phyloP scores from a whole-genome alignment of 169 alveolate genomes.

The Amoebophrya sp. region DNA sequence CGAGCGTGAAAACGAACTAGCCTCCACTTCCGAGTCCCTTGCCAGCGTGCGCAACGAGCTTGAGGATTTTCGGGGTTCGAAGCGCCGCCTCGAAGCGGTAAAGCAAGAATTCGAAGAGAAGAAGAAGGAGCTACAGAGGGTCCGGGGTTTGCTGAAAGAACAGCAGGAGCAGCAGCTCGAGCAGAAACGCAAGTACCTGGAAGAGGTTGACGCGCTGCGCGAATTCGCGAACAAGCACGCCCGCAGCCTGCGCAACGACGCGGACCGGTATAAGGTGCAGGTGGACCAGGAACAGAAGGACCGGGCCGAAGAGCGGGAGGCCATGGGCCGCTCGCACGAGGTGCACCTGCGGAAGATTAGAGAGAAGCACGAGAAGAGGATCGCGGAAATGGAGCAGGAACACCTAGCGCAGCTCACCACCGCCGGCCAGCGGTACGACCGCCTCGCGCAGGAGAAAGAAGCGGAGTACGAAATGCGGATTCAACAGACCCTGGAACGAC shows the following conservation, averaged over 20 bases:
- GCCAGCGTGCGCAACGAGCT: not conserved
- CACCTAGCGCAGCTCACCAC: not conserved
- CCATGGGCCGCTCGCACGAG: not conserved
- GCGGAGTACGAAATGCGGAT: not conserved
- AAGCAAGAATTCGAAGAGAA: not conserved
- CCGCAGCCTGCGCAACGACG: not conserved
- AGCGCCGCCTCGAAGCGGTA: not conserved
- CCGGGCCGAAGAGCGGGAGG: not conserved
- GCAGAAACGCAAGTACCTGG: not conserved
- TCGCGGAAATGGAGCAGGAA: not conserved
- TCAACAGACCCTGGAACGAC: not conserved
- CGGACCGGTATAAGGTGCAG: not conserved
- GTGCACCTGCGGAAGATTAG: not conserved
- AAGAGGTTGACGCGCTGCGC: not conserved
- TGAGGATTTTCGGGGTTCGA: not conserved
- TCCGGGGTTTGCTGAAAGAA: not conserved
- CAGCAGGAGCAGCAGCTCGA: not conserved
- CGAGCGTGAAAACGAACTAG: not conserved
- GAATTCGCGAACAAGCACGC: not conserved
- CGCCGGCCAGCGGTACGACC: not conserved
- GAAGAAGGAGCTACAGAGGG: not conserved
- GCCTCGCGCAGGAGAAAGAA: not conserved
- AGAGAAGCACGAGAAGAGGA: not conserved
- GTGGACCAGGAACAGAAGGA: not conserved
- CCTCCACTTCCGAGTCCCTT: not conserved